Base-by-base conservation (phyloP, 2,329 filamentous ascomycete species). In the Pseudogymnoascus pannorum region DNA sequence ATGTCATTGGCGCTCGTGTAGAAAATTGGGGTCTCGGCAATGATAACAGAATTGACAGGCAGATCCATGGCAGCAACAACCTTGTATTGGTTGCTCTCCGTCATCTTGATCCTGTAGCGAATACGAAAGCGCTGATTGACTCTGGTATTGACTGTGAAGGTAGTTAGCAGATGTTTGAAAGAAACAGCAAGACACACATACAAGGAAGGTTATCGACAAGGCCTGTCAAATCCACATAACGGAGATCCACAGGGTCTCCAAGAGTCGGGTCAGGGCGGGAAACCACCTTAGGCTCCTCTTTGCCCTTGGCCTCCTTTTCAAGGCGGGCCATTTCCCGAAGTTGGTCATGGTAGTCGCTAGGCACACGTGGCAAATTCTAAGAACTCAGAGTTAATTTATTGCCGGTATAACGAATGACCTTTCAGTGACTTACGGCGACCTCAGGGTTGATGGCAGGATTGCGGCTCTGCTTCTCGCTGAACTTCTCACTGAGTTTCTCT, bases 21-120 rank as follows among this genome's bases (percentile, higher is more conserved):
- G 48, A 54, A 31, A 31, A 54, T 18, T 7, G 48, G 48, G 11
- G 24, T 54, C 5, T 54, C 48, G 5, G 48, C 26, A 31, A 54
- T 54, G 16, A 54, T 54, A 26, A 54, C 9, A 31, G 26, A 31
- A 22, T 31, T 31, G 26, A 6, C 16, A 6, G 48, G 48, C 24
- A 54, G 26, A 20, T 54, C 48, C 48, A 54, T 54, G 48, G n/a
- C 26, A 54, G 48, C 48, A n/a, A 54, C 48, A 20, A 54, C 48
- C 48, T 54, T 54, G 24, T 54, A 54, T 18, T 54, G 48, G 48
- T 54, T 31, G 26, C 31, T 54, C 48, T 54, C 48, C 9, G n/a
- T 54, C 48, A 54, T 18, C 48, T 54, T 54, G 16, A 54, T 54
- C n/a, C 48, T 31, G 16, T 54, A 54, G 26, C 48, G 48, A 26